Conservation (phyloP, 2,329 filamentous ascomycete genomes). For the Pseudocercospora fijiensis region DNA sequence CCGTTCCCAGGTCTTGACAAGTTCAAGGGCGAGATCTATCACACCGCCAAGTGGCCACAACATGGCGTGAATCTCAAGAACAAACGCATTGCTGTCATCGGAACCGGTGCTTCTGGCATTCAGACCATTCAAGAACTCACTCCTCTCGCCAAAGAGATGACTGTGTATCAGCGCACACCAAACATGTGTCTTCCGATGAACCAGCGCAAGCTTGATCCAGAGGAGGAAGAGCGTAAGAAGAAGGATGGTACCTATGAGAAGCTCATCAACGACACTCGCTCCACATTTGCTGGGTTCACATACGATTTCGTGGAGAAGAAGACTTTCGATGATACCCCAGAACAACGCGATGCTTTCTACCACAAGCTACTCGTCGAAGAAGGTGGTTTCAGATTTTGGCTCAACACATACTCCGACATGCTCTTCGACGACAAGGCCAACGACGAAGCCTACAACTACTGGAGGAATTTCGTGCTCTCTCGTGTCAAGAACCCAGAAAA, state of each 20-base stretch:
- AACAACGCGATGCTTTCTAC: conserved; percentile 50
- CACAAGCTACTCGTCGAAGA: conserved; percentile 29
- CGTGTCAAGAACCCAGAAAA: conserved; percentile 53
- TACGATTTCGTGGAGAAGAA: conserved; percentile 54
- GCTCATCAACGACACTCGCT: conserved; percentile 29
- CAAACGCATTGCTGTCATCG: conserved; percentile 62
- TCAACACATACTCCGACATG: conserved; percentile 42
- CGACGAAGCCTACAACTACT: conserved; percentile 41
- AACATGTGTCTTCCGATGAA: conserved; percentile 65
- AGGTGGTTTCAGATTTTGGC: conserved; percentile 47
- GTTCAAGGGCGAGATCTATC: conserved; percentile 59
- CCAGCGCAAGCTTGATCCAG: conserved; percentile 45
- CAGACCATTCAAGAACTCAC: conserved; percentile 63
- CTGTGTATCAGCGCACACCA: conserved; percentile 53
- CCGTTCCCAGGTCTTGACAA: conserved; percentile 59
- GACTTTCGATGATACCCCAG: conserved; percentile 50
- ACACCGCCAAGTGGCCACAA: conserved; percentile 55
- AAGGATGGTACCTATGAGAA: conserved; percentile 42
- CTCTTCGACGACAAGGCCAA: conserved; percentile 42
- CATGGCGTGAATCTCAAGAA: conserved; percentile 54
- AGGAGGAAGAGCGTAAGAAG: conserved; percentile 51
- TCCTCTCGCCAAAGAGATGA: conserved; percentile 53
- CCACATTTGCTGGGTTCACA: conserved; percentile 56
- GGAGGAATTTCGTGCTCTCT: conserved; percentile 42
- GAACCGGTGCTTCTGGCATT: conserved; percentile 63